Evolutionary conservation across 257 asterid genomes (phyloP).

Genomic region (Solanum acaule): DNA sequence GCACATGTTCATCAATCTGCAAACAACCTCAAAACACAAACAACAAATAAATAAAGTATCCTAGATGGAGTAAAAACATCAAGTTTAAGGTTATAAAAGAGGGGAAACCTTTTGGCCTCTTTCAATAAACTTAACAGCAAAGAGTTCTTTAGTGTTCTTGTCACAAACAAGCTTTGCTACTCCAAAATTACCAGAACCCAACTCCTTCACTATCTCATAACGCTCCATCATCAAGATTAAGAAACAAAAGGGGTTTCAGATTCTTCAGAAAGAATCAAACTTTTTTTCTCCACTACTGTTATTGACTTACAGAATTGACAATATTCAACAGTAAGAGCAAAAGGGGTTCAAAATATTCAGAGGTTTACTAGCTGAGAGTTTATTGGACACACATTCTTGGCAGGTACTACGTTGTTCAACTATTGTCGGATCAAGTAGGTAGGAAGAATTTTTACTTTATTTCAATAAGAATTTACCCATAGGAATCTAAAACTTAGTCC

Average conservation of each 20-base stretch:
- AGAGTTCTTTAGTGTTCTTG: slow-evolving; percentile 14
- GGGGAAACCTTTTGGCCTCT: slow-evolving; percentile 27
- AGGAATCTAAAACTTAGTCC: neutral
- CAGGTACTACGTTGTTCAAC: neutral
- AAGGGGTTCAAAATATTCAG: neutral
- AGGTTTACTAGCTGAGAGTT: neutral
- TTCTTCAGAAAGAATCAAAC: neutral
- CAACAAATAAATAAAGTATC: neutral
- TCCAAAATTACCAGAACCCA: slow-evolving; percentile 72
- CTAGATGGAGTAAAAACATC: neutral
- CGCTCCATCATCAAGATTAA: slow-evolving; percentile 31
- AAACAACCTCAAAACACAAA: neutral
- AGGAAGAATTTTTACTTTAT: neutral
- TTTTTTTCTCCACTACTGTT: neutral
- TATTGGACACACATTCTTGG: neutral
- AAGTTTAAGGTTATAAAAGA: neutral
- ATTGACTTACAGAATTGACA: neutral
- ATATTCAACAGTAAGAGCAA: neutral
- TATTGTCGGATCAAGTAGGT: neutral
- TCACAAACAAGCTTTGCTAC: slow-evolving; percentile 65
- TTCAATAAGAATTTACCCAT: neutral
- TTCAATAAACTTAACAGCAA: slow-evolving; percentile 33
- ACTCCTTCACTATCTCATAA: slow-evolving; percentile 46
- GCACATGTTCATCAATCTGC: slow-evolving; percentile 38
- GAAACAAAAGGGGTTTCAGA: neutral